These are phyloP conservation scores for Huntiella bhutanensis DNA, from an alignment of 2,329 filamentous ascomycete genomes.

Conservation along the genomic window DNA sequence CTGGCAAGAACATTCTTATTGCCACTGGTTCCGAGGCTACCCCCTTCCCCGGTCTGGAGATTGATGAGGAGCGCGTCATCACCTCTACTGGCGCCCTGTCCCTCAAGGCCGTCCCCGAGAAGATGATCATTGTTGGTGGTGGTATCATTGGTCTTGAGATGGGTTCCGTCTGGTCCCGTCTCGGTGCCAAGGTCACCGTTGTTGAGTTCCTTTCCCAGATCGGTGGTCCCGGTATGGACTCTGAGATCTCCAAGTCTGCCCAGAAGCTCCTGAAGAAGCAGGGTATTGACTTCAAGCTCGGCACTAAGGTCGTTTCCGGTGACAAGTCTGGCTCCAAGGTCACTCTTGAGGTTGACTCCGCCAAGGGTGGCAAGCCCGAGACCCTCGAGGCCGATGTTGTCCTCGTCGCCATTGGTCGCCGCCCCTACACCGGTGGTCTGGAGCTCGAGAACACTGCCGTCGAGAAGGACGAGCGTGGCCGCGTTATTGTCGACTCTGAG, in stretches of 20 bases:
- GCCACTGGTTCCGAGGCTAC: constrained; percentile 91
- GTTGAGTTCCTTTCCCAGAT: constrained; percentile 95
- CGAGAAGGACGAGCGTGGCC: constrained; percentile 80
- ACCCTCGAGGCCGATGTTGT: constrained; percentile 85
- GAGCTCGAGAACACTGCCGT: constrained; percentile 87
- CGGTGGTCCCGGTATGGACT: constrained; percentile 92
- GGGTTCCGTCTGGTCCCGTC: constrained; percentile 90
- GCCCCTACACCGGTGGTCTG: constrained; percentile 82
- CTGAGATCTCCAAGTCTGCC: constrained; percentile 73
- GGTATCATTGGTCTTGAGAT: constrained; percentile 98
- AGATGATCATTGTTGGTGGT: constrained; percentile 91
- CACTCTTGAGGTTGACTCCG: constrained; percentile 70
- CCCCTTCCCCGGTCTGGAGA: constrained; percentile 84
- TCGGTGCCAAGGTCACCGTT: constrained; percentile 87
- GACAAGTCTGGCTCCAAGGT: constrained; percentile 62
- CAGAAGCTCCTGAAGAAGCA: constrained; percentile 94
- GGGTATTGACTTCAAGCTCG: constrained; percentile 94
- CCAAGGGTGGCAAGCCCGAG: constrained; percentile 92
- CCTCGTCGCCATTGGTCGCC: constrained; percentile 86
- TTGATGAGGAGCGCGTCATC: constrained; percentile 95
- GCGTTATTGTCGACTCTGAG: constrained; percentile 92
- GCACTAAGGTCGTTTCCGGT: constrained; percentile 82
- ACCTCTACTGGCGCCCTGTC: constrained; percentile 90
- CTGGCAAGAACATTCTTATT: constrained; percentile 94
- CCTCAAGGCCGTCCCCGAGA: constrained; percentile 79